Conservation (phyloP, 2,329 filamentous ascomycete species). For the Lojkania enalia region DNA sequence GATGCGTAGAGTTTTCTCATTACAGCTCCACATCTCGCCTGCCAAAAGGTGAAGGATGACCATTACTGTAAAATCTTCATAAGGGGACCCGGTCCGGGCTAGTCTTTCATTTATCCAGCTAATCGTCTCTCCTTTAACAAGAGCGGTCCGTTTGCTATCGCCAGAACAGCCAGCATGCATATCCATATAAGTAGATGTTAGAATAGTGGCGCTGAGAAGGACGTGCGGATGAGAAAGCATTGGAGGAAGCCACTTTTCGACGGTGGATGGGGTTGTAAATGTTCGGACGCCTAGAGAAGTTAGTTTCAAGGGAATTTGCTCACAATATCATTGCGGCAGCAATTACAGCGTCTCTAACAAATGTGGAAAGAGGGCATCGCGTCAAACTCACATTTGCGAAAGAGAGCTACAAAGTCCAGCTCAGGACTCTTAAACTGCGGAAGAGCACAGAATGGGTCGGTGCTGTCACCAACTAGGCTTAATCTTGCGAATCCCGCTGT, state of each 20-base stretch:
- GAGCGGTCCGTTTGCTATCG: constrained; percentile 30
- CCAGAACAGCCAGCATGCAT: constrained; percentile 25
- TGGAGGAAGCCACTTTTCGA: constrained; percentile 30
- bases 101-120: constrained; percentile 32
- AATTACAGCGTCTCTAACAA: too few relatives aligned
- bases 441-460: constrained; percentile 28
- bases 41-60: constrained; percentile 35
- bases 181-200: constrained; percentile 35
- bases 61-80: constrained; percentile 32
- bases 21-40: constrained; percentile 36
- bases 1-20: constrained; percentile 28
- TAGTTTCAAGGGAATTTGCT: too few relatives aligned
- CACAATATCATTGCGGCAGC: too few relatives aligned
- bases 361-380: background rate
- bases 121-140: constrained; percentile 33
- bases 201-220: constrained; percentile 27
- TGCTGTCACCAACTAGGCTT: constrained; percentile 19
- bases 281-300: constrained; percentile 21
- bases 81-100: constrained; percentile 7
- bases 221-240: constrained; percentile 31
- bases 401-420: constrained; percentile 20
- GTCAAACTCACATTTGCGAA: constrained; percentile 22
- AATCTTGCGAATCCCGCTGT: constrained; percentile 15
- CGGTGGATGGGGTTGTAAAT: constrained; percentile 26
- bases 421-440: constrained; percentile 24